phyloP scores from a whole-genome alignment of 2,329 filamentous ascomycete species.

The Trichoderma breve region DNA sequence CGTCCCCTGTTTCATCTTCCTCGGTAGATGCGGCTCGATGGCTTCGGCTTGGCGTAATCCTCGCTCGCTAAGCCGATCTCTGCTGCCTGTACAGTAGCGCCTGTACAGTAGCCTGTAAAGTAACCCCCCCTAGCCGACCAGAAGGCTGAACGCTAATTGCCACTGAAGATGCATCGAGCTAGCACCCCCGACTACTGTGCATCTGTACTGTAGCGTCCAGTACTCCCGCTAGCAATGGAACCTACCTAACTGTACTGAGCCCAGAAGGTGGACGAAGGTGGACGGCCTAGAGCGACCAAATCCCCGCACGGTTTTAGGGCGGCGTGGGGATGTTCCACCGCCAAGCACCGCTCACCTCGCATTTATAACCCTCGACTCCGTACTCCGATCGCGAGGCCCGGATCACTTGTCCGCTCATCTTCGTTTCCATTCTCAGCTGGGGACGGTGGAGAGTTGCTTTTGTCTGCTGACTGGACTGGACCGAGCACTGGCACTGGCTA shows the following conservation, averaged over 20 bases:
- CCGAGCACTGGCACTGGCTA: too few species aligned
- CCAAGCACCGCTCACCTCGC: not conserved
- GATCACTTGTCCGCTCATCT: conserved; percentile 12
- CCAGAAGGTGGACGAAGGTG: too few species aligned
- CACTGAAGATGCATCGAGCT: not conserved
- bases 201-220: not conserved
- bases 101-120: not conserved
- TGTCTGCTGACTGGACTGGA: not conserved
- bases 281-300: not conserved
- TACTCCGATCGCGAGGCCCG: conserved; percentile 10
- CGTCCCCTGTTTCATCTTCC: not conserved
- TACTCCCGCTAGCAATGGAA: not conserved
- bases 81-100: not conserved
- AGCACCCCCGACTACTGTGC: not conserved
- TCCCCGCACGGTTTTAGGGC: conserved; percentile 2
- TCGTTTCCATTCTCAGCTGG: not conserved
- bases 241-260: too few species aligned
- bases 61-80: not conserved
- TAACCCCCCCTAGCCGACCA: not conserved
- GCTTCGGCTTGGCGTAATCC: not conserved
- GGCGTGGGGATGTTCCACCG: not conserved
- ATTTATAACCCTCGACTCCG: conserved; percentile 15
- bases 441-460: conserved; percentile 4
- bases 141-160: not conserved
- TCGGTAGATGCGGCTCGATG: not conserved